A percentile compares a stretch with the other conserved stretches of the same genome.
phyloP scores from a whole-genome alignment of 768 basidiomycete species.

The Lentinula lateritia region DNA sequence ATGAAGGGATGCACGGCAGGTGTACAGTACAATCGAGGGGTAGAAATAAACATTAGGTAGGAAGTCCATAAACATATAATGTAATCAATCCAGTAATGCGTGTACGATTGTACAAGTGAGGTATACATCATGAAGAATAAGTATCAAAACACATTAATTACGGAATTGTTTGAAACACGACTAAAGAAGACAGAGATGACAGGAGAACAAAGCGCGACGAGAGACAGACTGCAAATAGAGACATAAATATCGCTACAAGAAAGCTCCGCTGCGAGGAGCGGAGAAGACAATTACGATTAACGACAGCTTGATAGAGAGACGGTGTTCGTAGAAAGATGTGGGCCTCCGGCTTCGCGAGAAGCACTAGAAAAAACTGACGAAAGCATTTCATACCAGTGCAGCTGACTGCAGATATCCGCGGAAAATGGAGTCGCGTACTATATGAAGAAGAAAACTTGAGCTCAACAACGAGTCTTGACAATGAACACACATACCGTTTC shows the following conservation, averaged over 20 bases:
- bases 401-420: conserved; percentile 70
- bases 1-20: too few species aligned
- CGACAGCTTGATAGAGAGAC: background rate
- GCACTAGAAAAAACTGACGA: background rate
- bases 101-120: background rate
- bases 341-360: background rate
- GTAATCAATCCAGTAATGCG: background rate
- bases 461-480: background rate
- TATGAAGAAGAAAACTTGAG: conserved; percentile 2
- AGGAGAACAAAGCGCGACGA: background rate
- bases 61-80: background rate
- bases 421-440: conserved; percentile 73
- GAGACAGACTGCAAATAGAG: background rate
- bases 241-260: background rate
- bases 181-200: background rate
- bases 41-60: background rate
- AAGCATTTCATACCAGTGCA: conserved; percentile 39
- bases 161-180: background rate
- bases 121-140: background rate
- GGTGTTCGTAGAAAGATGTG: background rate
- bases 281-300: background rate
- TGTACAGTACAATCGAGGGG: background rate
- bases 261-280: background rate
- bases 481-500: conserved; percentile 53
- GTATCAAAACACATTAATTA: background rate